Conservation (phyloP, 2,329 filamentous ascomycete genomes). For the Aplosporella prunicola region DNA sequence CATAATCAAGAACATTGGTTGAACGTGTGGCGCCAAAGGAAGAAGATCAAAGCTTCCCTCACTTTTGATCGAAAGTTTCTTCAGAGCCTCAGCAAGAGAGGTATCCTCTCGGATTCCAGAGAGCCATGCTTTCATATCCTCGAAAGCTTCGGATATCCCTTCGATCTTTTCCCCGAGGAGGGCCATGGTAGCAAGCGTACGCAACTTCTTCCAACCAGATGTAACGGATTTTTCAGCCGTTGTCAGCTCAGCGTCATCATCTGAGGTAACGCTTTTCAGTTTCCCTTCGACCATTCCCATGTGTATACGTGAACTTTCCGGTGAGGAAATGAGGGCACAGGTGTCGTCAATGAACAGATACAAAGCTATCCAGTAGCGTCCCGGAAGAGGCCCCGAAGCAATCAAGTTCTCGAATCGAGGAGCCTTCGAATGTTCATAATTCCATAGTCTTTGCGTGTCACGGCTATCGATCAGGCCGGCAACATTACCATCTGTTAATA, state of each 20-base stretch:
- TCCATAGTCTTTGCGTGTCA: conserved; percentile 8
- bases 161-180: conserved; percentile 1
- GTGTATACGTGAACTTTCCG: conserved; percentile 4
- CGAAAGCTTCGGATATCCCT: neutral
- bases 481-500: conserved; percentile 3
- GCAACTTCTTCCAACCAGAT: conserved; percentile 9
- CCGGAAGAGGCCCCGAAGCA: conserved; percentile 1
- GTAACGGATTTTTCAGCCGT: conserved; percentile 5
- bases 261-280: conserved; percentile 2
- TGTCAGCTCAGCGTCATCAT: conserved; percentile 6
- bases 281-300: conserved; percentile 2
- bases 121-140: conserved; percentile 3
- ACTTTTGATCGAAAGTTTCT: neutral
- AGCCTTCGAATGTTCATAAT: conserved; percentile 5
- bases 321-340: conserved; percentile 3
- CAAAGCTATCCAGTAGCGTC: conserved; percentile 7
- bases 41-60: neutral
- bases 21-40: conserved; percentile 1
- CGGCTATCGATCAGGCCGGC: conserved; percentile 6
- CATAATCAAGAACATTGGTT: conserved; percentile 14
- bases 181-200: conserved; percentile 4
- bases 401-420: conserved; percentile 1
- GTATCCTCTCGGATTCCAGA: neutral
- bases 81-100: neutral
- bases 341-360: conserved; percentile 9